Percentiles rank a stretch among this genome's conserved stretches.
Conservation (phyloP, 306 rosid species). For the Begonia fuchsioides region DNA sequence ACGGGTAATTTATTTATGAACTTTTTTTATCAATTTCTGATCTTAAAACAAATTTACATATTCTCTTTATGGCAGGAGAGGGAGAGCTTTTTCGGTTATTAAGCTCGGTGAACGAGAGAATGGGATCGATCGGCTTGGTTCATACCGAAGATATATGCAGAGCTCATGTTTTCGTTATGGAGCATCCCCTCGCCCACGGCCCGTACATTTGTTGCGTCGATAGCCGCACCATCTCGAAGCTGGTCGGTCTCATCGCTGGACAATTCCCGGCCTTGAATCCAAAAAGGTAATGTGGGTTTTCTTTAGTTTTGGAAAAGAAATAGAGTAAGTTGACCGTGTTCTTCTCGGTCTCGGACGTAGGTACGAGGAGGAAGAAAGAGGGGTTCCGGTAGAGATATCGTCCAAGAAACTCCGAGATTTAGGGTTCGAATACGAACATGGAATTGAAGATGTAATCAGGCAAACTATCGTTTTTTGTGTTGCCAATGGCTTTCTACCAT, state of each 20-base stretch:
- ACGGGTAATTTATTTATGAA: slow-evolving; percentile 32
- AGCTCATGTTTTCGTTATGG: slow-evolving; percentile 75
- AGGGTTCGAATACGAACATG: slow-evolving; percentile 59
- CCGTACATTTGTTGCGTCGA: slow-evolving; percentile 43
- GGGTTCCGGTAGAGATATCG: slow-evolving; percentile 35
- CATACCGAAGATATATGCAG: slow-evolving; percentile 72
- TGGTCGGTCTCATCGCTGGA: slow-evolving; percentile 28
- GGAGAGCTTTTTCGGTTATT: slow-evolving; percentile 28
- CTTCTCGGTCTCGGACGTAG: slow-evolving; percentile 11
- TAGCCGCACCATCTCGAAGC: slow-evolving; percentile 26
- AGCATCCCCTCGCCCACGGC: slow-evolving; percentile 47
- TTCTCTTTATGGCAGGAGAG: slow-evolving; percentile 28
- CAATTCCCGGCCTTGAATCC: slow-evolving; percentile 24
- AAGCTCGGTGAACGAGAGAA: slow-evolving; percentile 55
- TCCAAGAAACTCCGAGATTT: slow-evolving; percentile 55
- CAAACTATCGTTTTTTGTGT: slow-evolving; percentile 31
- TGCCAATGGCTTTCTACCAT: slow-evolving; percentile 29
- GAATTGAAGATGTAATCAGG: slow-evolving; percentile 35
- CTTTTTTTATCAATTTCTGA: background rate
- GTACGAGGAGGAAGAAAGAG: slow-evolving; percentile 16
- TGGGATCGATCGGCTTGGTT: slow-evolving; percentile 58
- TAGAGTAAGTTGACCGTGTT: background rate
- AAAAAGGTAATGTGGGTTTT: slow-evolving; percentile 12
- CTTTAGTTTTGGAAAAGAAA: background rate
- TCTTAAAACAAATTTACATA: background rate